Conservation (phyloP, 345 rosid genomes). For the Euphorbia peplus region DNA sequence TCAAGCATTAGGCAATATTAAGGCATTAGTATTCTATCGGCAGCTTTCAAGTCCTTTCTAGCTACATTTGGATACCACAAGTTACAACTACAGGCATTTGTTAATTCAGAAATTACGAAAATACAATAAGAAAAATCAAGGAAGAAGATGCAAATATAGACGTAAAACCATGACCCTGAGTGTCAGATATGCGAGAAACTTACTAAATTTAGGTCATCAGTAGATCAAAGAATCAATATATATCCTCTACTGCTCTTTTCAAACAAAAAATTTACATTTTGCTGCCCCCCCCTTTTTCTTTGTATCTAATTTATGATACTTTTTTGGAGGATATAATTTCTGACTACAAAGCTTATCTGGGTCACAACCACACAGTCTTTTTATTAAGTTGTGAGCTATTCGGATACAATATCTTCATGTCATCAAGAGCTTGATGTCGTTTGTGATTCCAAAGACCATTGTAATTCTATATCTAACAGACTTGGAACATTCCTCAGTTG, state of each 20-base stretch:
- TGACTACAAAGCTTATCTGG: not conserved
- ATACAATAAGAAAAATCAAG: not conserved
- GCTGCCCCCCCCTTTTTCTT: not conserved
- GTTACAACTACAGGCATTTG: not conserved
- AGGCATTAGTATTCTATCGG: not conserved
- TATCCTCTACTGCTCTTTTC: not conserved
- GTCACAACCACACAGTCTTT: not conserved
- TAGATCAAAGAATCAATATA: not conserved
- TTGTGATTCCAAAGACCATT: not conserved
- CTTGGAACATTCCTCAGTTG: not conserved
- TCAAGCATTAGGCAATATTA: not conserved
- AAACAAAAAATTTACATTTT: not conserved
- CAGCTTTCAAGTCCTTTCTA: not conserved
- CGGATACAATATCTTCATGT: not conserved
- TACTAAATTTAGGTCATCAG: not conserved
- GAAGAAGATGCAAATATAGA: not conserved
- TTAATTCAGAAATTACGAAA: not conserved
- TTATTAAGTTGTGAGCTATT: not conserved
- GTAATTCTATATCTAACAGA: conserved; percentile 4
- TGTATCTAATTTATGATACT: not conserved
- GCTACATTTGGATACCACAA: not conserved
- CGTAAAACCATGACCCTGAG: not conserved
- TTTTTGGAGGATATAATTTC: not conserved
- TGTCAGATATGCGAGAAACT: not conserved
- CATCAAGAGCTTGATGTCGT: not conserved